Base-by-base conservation (phyloP, 2,329 filamentous ascomycete genomes). In the Falciphora oryzae region DNA sequence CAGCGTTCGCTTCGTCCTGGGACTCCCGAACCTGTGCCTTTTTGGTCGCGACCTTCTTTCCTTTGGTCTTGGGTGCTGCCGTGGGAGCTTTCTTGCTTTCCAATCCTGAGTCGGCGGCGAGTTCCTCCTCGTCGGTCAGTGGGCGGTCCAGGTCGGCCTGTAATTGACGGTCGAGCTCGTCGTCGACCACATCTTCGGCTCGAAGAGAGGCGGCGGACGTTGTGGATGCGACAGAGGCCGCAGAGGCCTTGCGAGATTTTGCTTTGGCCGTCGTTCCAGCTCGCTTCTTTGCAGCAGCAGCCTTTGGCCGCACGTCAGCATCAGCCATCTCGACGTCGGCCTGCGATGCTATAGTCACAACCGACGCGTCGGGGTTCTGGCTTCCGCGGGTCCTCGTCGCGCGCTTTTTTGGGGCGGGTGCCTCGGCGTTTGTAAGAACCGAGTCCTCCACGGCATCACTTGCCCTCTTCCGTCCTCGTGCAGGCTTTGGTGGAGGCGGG, bases 131-230 rank as follows among this genome's bases (percentile, higher is more conserved):
- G 35, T 87, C 83, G 2, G 80, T 81, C 31, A 83, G 71, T 1
- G 81, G 83, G 35, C 80, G 78, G 58, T 88, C 84, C 13, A 91
- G 79, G 65, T 89, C 89, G 2, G 84, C 86, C 70, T 89, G 83
- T 1, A 91, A 77, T 61, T 85, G 85, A 28, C 83, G 83, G 63
- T 91, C 86, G 53, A 91, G 82, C 67, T 90, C 88, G 1, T 86
- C 84, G 66, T 91, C 87, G 64, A 85, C 80, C 0, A 83, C 82
- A 14, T 84, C 75, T n/a, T 78, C 71, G 6, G 71, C 72, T 50
- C 73, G 72, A 5, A 78, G 65, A 2, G 77, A 77, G 4, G 70
- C 77, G 10, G 77, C 71, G 1, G 78, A 76, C 0, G 78, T 76
- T 44, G 80, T 81, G 1, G 85, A 83, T 44, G 79, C 75, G 22